Percentiles rank a stretch among this genome's conserved stretches.
phyloP scores from a whole-genome alignment of 805 yeast genomes.

The Clavispora santaluciae region DNA sequence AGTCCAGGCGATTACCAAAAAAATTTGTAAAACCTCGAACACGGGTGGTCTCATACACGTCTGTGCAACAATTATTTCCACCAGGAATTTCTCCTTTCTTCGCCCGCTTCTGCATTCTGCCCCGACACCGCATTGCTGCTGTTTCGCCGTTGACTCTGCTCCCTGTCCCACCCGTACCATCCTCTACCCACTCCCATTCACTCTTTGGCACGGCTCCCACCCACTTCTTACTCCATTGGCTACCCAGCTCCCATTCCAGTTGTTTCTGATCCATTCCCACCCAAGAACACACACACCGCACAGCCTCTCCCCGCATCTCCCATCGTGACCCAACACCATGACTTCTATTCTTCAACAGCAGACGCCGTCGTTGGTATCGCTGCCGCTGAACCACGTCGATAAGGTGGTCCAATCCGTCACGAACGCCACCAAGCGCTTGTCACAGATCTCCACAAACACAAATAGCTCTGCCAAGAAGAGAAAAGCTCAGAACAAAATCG shows the following conservation, averaged over 20 bases:
- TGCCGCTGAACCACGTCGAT: slow-evolving; percentile 25
- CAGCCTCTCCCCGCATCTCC: not conserved
- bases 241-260: not conserved
- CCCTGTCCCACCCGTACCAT: not conserved
- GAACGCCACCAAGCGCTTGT: slow-evolving; percentile 44
- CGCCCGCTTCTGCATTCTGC: not conserved
- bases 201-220: not conserved
- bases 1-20: slow-evolving; percentile 1
- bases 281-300: not conserved
- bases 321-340: slow-evolving; percentile 9
- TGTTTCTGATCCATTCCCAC: not conserved
- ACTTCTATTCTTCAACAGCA: slow-evolving; percentile 11
- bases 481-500: slow-evolving; percentile 56
- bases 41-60: not conserved
- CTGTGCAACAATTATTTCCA: not conserved
- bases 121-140: not conserved
- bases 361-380: slow-evolving; percentile 10
- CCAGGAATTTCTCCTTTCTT: slow-evolving; percentile 1
- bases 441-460: slow-evolving; percentile 45
- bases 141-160: not conserved
- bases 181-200: not conserved
- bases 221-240: not conserved
- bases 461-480: slow-evolving; percentile 39
- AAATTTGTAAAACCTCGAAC: not conserved
- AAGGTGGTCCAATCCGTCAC: slow-evolving; percentile 43